Evolutionary conservation across 108 stramenopile genomes (phyloP).

Genomic region (Cyclotella sp.): DNA sequence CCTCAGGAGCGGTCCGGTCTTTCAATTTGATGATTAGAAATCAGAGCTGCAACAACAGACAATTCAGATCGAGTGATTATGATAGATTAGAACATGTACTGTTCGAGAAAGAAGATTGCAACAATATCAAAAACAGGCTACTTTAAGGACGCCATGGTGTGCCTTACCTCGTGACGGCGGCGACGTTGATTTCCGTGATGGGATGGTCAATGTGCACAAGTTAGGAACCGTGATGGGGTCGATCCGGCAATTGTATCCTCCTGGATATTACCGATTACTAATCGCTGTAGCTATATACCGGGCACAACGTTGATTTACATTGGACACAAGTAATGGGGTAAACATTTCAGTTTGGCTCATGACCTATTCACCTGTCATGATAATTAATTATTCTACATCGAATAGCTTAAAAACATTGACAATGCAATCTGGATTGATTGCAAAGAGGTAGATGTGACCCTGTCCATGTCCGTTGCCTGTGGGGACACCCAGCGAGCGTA

Average conservation of each 20-base stretch:
- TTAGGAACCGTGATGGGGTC: not conserved
- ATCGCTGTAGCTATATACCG: not conserved
- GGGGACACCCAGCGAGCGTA: too few species aligned
- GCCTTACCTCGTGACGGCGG: not conserved
- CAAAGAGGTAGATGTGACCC: too few species aligned
- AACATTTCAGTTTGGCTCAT: not conserved
- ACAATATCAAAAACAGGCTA: not conserved
- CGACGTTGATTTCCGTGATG: constrained; percentile 1
- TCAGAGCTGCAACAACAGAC: not conserved
- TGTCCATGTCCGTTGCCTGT: too few species aligned
- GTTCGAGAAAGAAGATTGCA: not conserved
- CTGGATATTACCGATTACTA: not conserved
- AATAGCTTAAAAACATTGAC: too few species aligned
- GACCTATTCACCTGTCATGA: not conserved
- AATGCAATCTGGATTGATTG: too few species aligned
- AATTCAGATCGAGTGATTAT: not conserved
- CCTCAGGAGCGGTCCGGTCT: constrained; percentile 72
- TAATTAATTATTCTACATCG: too few species aligned
- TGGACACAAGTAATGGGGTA: not conserved
- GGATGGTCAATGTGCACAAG: not conserved
- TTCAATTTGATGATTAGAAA: constrained; percentile 19
- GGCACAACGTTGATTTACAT: not conserved
- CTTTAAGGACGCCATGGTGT: not conserved
- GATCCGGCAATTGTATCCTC: not conserved
- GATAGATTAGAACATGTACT: not conserved